Base-by-base conservation (phyloP, 768 basidiomycete genomes). In the Nidularia pulvinata region DNA sequence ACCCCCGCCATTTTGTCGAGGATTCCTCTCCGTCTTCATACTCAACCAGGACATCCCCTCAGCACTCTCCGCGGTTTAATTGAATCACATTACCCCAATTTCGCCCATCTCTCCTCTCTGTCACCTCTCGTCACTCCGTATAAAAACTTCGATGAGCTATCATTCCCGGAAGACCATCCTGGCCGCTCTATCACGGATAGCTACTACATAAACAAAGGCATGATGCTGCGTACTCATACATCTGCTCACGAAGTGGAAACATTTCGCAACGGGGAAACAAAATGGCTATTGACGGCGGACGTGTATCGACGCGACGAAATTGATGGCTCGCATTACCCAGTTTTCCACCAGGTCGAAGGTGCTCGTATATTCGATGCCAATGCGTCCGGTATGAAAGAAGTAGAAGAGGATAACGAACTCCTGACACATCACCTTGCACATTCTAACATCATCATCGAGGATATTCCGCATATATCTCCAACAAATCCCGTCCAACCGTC, bases 301-400 rank as follows among this genome's bases (percentile, higher is more conserved):
- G 97, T 99, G 50, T 99, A 98, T 71, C 76, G 97, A 48, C 85
- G 97, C 61, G 97, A 99, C 80, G 97, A 98, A 72, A 98, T 99
- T 57, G 97, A 99, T 73, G 81, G 84, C 10, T 91, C 90, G 7
- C 97, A 99, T 66, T 97, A 98, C 68, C 97, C 97, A 5, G 92
- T 97, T 36, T 99, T 99, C 66, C 97, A 99, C 71, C 97, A 99
- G 72, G 93, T 97, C 73, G 97, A 99, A 66, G 97, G 96, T 33
- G 93, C 95, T 10, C 75, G 85, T 33, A 85, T 98, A 52, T 93
- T 94, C 66, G 70, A 79, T 34, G 79, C 83, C 22, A 76, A 88
- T 57, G 62, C 77, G 39, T 62, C 73, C 7, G 83, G 82, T 0
- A 74, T 89, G 73, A 75, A 78, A 51, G 79, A 85, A 52, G 78